Evolutionary conservation across 2,329 filamentous ascomycete species (phyloP).

Genomic region (Stachybotrys echinatus): DNA sequence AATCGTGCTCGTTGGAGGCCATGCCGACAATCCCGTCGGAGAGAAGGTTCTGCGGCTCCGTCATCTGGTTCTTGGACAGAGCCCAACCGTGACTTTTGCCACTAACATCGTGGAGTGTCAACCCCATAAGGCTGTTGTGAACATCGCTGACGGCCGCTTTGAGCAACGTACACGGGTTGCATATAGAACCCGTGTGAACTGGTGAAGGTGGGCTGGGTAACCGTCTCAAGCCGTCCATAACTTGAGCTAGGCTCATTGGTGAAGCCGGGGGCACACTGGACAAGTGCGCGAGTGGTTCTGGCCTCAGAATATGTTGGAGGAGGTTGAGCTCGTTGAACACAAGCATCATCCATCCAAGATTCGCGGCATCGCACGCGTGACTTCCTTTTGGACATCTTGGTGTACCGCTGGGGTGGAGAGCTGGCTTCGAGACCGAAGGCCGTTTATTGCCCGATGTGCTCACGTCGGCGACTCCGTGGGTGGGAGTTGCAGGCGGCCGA

Average conservation of each 20-base stretch:
- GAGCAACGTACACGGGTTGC: constrained; percentile 44
- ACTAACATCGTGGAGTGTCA: constrained; percentile 44
- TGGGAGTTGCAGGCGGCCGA: constrained; percentile 16
- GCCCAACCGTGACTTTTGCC: constrained; percentile 45
- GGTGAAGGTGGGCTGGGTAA: constrained; percentile 38
- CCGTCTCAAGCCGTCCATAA: constrained; percentile 36
- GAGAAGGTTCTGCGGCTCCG: constrained; percentile 28
- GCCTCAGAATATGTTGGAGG: constrained; percentile 32
- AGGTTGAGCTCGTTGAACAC: constrained; percentile 42
- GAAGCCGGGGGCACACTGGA: constrained; percentile 7
- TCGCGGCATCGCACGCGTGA: constrained; percentile 45
- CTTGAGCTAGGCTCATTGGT: constrained; percentile 36
- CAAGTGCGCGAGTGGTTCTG: constrained; percentile 10
- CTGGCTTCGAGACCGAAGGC: constrained; percentile 11
- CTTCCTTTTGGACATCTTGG: constrained; percentile 45
- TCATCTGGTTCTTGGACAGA: constrained; percentile 31
- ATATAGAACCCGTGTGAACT: constrained; percentile 35
- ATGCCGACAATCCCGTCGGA: constrained; percentile 22
- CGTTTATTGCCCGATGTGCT: constrained; percentile 14
- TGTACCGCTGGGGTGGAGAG: constrained; percentile 24
- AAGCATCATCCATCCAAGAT: constrained; percentile 50
- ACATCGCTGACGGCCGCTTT: constrained; percentile 43
- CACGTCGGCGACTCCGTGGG: constrained; percentile 9
- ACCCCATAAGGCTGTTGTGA: constrained; percentile 42
- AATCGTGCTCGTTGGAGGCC: constrained; percentile 22